Percentiles rank a stretch among this genome's conserved stretches.
Conservation (phyloP, 2,329 filamentous ascomycete species). For the Colletotrichum sp. region DNA sequence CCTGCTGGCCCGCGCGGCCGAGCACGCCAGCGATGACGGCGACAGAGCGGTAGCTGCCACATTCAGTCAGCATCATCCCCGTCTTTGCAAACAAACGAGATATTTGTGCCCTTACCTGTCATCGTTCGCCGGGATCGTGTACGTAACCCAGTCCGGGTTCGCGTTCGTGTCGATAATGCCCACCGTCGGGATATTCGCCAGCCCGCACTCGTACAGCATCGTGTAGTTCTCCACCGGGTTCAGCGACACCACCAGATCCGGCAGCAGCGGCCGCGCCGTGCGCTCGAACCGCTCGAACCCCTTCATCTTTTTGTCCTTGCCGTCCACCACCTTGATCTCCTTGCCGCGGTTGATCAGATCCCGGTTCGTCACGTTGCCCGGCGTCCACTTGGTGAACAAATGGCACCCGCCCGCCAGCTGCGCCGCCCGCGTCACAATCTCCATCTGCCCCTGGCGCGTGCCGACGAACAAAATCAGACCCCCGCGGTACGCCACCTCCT, state of each 20-base stretch:
- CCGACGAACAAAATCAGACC: slow-evolving; percentile 92
- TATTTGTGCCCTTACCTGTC: slow-evolving; percentile 68
- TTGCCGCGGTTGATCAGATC: slow-evolving; percentile 82
- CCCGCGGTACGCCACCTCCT: slow-evolving; percentile 81
- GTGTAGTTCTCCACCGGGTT: slow-evolving; percentile 94
- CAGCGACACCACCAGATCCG: slow-evolving; percentile 89
- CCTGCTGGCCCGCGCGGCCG: slow-evolving; percentile 81
- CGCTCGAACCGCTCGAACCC: slow-evolving; percentile 71
- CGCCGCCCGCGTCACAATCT: slow-evolving; percentile 81
- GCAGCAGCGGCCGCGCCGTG: slow-evolving; percentile 72
- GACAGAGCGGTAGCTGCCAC: slow-evolving; percentile 74
- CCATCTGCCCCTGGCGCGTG: slow-evolving; percentile 81
- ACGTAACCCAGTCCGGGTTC: slow-evolving; percentile 93
- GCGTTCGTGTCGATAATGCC: slow-evolving; percentile 93
- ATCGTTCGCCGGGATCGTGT: slow-evolving; percentile 95
- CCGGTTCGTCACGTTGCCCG: slow-evolving; percentile 90
- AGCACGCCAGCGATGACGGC: slow-evolving; percentile 85
- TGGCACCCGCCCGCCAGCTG: slow-evolving; percentile 81
- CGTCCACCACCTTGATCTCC: slow-evolving; percentile 76
- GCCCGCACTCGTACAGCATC: slow-evolving; percentile 86
- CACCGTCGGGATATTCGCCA: slow-evolving; percentile 90
- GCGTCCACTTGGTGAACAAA: slow-evolving; percentile 91
- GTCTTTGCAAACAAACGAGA: neutral
- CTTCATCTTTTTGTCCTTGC: slow-evolving; percentile 63
- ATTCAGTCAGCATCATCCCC: neutral